Conservation (phyloP, 2,329 filamentous ascomycete species). For the Trichophyton rubrum region DNA sequence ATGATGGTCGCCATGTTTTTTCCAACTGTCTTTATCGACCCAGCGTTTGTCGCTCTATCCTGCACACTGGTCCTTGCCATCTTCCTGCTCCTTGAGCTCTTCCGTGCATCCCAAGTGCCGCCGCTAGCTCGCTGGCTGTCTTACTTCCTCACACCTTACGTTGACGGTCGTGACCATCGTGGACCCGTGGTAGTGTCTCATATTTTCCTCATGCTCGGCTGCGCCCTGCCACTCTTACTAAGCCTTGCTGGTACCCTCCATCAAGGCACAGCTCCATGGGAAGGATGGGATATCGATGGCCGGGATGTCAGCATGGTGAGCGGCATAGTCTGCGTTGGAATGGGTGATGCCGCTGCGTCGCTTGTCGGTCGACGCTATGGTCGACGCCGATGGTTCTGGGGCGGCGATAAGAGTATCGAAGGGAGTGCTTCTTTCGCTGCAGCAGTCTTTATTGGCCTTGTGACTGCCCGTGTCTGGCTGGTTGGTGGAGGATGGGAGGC, state of each 20-base stretch:
- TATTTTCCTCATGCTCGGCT: slow-evolving; percentile 89
- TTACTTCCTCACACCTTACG: slow-evolving; percentile 78
- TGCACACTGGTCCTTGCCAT: slow-evolving; percentile 67
- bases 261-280: slow-evolving; percentile 42
- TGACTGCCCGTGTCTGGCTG: slow-evolving; percentile 61
- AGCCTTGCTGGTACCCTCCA: slow-evolving; percentile 59
- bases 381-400: slow-evolving; percentile 86
- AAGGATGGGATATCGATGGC: slow-evolving; percentile 60
- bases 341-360: slow-evolving; percentile 88
- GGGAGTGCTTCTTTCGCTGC: slow-evolving; percentile 67
- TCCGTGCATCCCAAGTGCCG: slow-evolving; percentile 81
- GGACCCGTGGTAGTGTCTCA: slow-evolving; percentile 93
- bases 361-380: slow-evolving; percentile 80
- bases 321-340: slow-evolving; percentile 84
- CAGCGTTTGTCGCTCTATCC: slow-evolving; percentile 66
- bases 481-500: slow-evolving; percentile 57
- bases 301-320: slow-evolving; percentile 82
- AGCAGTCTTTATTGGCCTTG: slow-evolving; percentile 65
- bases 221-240: slow-evolving; percentile 88
- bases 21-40: slow-evolving; percentile 75
- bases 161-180: slow-evolving; percentile 82
- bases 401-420: slow-evolving; percentile 89
- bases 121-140: slow-evolving; percentile 79
- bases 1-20: slow-evolving; percentile 97
- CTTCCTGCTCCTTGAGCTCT: slow-evolving; percentile 77